A percentile compares a stretch with the other conserved stretches of the same genome.
Evolutionary conservation across 2,329 filamentous ascomycete genomes (phyloP).

Genomic region (Pseudogymnoascus destructans): DNA sequence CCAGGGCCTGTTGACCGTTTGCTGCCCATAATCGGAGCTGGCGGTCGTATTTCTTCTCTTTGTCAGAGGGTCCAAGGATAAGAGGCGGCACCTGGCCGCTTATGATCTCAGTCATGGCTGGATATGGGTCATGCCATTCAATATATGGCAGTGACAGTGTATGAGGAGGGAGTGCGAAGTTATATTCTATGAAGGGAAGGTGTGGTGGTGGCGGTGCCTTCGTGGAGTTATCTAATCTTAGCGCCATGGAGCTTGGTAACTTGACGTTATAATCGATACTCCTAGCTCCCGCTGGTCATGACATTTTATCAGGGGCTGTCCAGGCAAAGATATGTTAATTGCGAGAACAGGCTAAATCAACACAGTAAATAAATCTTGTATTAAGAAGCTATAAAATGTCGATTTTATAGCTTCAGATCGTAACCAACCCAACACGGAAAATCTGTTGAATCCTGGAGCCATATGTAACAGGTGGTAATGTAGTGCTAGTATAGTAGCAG

Average conservation of each 20-base stretch:
- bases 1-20: slow-evolving; percentile 76
- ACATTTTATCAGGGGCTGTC: background rate
- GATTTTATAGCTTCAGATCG: background rate
- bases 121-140: slow-evolving; percentile 14
- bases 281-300: background rate
- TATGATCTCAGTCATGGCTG: slow-evolving; percentile 24
- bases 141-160: background rate
- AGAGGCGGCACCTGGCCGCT: slow-evolving; percentile 29
- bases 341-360: background rate
- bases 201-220: background rate
- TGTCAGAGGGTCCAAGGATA: slow-evolving; percentile 41
- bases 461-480: background rate
- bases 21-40: slow-evolving; percentile 94
- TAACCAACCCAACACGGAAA: background rate
- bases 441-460: background rate
- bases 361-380: background rate
- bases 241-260: background rate
- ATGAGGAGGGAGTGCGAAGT: background rate
- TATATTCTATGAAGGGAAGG: background rate
- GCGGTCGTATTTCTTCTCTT: slow-evolving; percentile 76
- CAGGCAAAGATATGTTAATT: background rate
- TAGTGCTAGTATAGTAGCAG: background rate
- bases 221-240: slow-evolving; percentile 8
- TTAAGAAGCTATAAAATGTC: too few relatives aligned
- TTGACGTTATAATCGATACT: background rate